Evolutionary conservation across 352 stramenopile species (phyloP), one percentile per base, ranked within the genome.

Genomic region (Pythium scleroteichum): DNA sequence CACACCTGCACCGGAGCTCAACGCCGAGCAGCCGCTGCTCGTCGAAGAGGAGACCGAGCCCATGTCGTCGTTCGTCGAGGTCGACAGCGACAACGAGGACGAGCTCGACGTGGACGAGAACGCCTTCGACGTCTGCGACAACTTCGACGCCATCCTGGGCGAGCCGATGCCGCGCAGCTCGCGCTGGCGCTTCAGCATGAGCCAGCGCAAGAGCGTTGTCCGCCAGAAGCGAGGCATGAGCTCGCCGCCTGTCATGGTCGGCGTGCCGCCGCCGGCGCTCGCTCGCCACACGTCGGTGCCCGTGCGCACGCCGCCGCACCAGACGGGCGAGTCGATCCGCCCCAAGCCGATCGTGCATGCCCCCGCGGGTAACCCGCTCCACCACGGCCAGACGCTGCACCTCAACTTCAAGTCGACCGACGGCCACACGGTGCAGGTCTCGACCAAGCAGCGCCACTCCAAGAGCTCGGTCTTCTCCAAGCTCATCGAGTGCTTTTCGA

Each of bases 371-470:
- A 69, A 68, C 46, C 67, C 76, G 17, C 69, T 87, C 59, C 76
- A 80, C 62, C 73, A 85, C 44, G 75, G 76, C 42, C 78, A 88
- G 66, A 74, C 69, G 23, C 66, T 88, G 4, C 75, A 88, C 45
- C 33, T 88, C 32, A 66, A 58, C 1, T 88, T 88, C 66, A 80
- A 80, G 59, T 74, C 62, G 19, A 79, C 64, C 38, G 73, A 60
- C 3, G 75, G 76, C 20, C 65, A 74, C 20, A 58, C 66, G 13
- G 68, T 72, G 1, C 76, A 88, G 53, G 74, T 85, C 2, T 77
- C 79, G 13, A 75, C 72, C 4, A 74, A 77, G 19, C 69, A 79
- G 19, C 76, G 69, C 42, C 71, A 61, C 24, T 62, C 55, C 9
- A 70, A 71, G 49, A 71, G 64, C 42, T 84, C 79, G 46, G 66